These are phyloP conservation scores for Limnanthes douglasii DNA, from an alignment of 345 rosid species.

Conservation along the genomic window DNA sequence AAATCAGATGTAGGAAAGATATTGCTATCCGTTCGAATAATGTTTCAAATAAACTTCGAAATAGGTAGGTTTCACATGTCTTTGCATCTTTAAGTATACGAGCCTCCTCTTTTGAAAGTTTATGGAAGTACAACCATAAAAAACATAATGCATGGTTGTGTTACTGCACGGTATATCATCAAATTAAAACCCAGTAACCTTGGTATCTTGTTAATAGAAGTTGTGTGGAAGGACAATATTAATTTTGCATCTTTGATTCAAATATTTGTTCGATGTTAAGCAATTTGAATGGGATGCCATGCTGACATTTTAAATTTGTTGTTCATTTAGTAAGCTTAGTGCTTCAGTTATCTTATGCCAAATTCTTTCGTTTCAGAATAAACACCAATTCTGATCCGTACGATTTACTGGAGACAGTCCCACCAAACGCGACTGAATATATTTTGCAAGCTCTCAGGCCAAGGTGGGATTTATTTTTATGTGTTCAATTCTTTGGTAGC, in stretches of 20 bases:
- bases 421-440: slow-evolving; percentile 44
- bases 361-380: slow-evolving; percentile 15
- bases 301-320: no score
- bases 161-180: no score
- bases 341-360: neutral
- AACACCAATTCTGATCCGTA: slow-evolving; percentile 22
- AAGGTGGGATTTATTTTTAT: slow-evolving; percentile 28
- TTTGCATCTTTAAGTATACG: neutral
- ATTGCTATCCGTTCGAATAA: neutral
- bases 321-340: no score
- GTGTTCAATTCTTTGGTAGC: neutral
- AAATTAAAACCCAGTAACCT: no score
- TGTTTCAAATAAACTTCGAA: slow-evolving; percentile 5
- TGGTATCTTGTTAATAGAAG: no score
- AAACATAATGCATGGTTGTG: no score
- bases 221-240: no score
- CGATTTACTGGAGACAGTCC: slow-evolving; percentile 23
- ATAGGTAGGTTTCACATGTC: slow-evolving; percentile 9
- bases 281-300: no score
- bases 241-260: no score
- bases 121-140: no score
- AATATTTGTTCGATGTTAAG: no score
- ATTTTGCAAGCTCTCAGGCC: slow-evolving; percentile 56
- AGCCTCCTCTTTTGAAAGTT: no score
- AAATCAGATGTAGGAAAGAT: slow-evolving; percentile 4